These are phyloP conservation scores for Onygenales sp. DNA, from an alignment of 2,329 filamentous ascomycete species.

Conservation along the genomic window DNA sequence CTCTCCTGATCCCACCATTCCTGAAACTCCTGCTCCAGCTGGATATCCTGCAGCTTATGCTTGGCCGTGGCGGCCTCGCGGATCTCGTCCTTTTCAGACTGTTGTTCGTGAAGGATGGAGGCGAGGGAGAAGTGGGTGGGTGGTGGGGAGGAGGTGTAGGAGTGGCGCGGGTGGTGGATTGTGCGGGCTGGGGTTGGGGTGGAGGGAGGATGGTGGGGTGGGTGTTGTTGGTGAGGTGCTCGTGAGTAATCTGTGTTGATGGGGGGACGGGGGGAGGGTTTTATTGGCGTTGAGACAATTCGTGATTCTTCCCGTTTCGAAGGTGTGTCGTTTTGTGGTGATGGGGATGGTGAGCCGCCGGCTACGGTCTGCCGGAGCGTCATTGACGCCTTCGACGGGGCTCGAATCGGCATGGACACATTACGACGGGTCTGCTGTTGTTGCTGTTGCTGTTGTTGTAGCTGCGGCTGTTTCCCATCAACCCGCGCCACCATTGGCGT, in stretches of 20 bases:
- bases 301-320: not conserved
- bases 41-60: slow-evolving; percentile 84
- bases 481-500: slow-evolving; percentile 6
- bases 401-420: not conserved
- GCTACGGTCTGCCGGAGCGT: slow-evolving; percentile 54
- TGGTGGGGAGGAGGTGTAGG: slow-evolving; percentile 39
- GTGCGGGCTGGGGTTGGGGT: slow-evolving; percentile 25
- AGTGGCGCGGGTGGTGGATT: slow-evolving; percentile 38
- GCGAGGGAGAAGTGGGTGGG: slow-evolving; percentile 65
- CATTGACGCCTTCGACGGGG: slow-evolving; percentile 40
- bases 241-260: not conserved
- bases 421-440: not conserved
- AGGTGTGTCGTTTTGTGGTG: slow-evolving; percentile 5
- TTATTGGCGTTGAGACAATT: not conserved
- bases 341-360: slow-evolving; percentile 24
- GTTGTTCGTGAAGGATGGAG: slow-evolving; percentile 82
- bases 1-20: slow-evolving; percentile 93
- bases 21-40: slow-evolving; percentile 93
- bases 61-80: slow-evolving; percentile 73
- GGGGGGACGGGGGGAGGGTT: not conserved
- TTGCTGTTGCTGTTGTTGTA: slow-evolving; percentile 2
- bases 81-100: slow-evolving; percentile 71
- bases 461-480: slow-evolving; percentile 7
- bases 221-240: slow-evolving; percentile 29
- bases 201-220: slow-evolving; percentile 13